These are phyloP conservation scores for Vitis labrusca DNA, from an alignment of 164 flowering plant species.

Conservation along the genomic window DNA sequence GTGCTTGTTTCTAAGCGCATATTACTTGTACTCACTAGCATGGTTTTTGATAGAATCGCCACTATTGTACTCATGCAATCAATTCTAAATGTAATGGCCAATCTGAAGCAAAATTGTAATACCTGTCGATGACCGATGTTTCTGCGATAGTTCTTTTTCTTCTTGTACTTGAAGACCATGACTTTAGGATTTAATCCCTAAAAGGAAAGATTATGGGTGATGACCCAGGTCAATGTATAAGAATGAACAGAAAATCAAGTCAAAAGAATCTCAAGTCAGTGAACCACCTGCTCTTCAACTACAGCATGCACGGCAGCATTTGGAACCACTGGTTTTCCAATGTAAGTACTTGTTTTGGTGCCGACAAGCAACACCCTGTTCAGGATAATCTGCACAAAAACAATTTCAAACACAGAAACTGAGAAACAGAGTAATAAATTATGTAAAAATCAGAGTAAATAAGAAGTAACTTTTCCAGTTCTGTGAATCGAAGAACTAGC, in stretches of 20 bases:
- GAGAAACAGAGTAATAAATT: neutral
- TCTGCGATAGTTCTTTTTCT: constrained; percentile 76
- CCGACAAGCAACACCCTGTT: constrained; percentile 92
- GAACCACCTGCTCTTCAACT: constrained; percentile 82
- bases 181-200: constrained; percentile 73
- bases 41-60: too few relatives aligned
- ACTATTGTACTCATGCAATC: too few relatives aligned
- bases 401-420: neutral
- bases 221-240: neutral
- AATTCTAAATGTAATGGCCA: too few relatives aligned
- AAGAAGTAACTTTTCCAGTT: too few relatives aligned
- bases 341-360: constrained; percentile 70
- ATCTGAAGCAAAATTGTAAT: constrained; percentile 9
- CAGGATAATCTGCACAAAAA: constrained; percentile 59
- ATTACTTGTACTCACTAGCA: too few relatives aligned
- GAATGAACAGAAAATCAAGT: neutral
- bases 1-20: too few relatives aligned
- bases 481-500: too few relatives aligned
- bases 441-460: neutral
- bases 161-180: constrained; percentile 85
- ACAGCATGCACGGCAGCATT: constrained; percentile 96
- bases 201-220: neutral
- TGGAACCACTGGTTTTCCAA: constrained; percentile 84
- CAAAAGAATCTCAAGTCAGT: neutral
- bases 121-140: constrained; percentile 97